Conservation (phyloP, 164 flowering plant species). For the Liriodendron chinense region DNA sequence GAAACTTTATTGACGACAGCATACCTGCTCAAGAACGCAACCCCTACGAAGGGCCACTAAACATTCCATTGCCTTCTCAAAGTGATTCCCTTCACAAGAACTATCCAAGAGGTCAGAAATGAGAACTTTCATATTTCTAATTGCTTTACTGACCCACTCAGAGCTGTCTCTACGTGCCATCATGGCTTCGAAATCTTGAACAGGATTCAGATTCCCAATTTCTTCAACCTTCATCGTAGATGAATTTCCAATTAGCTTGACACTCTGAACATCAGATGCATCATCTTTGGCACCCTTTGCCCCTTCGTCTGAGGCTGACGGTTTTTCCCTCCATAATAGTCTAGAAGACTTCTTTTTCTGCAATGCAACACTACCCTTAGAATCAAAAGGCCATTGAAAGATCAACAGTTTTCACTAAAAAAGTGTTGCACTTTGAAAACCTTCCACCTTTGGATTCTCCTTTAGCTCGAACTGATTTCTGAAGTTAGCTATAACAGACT, state of each 20-base stretch:
- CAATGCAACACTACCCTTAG: constrained; percentile 14
- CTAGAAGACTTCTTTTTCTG: constrained; percentile 74
- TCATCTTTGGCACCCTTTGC: constrained; percentile 23
- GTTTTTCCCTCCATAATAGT: constrained; percentile 47
- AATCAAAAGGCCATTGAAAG: background rate
- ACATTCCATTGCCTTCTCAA: constrained; percentile 59
- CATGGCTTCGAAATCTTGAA: constrained; percentile 91
- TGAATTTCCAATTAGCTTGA: constrained; percentile 20
- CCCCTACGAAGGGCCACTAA: constrained; percentile 77
- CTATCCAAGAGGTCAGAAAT: constrained; percentile 56
- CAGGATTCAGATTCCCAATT: constrained; percentile 58
- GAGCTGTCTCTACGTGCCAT: constrained; percentile 73
- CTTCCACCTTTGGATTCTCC: constrained; percentile 72
- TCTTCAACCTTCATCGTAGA: constrained; percentile 37
- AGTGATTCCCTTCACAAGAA: constrained; percentile 51
- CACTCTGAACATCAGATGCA: constrained; percentile 21
- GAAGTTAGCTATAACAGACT: constrained; percentile 50
- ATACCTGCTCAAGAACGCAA: constrained; percentile 85
- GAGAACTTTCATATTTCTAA: constrained; percentile 56
- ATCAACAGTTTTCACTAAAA: background rate
- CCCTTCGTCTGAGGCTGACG: constrained; percentile 56
- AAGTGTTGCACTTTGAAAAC: background rate
- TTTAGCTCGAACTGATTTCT: constrained; percentile 59
- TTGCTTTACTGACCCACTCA: constrained; percentile 72
- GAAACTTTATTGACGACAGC: background rate